These are phyloP conservation scores for Isabelozyma gotoi DNA, from an alignment of 805 yeast species.

Conservation along the genomic window DNA sequence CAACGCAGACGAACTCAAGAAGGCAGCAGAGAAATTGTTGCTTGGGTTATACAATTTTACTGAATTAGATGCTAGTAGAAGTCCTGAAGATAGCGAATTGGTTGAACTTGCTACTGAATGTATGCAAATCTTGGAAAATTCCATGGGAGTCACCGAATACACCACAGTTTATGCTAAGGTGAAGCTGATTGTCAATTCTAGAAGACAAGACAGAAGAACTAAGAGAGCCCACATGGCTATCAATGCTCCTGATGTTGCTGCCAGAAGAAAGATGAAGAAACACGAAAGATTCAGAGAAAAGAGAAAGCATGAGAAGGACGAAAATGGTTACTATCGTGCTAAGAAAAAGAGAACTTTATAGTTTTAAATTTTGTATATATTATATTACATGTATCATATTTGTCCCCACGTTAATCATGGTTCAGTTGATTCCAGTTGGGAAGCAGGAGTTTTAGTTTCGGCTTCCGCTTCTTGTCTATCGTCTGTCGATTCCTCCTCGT, in stretches of 20 bases:
- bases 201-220: conserved; percentile 75
- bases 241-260: conserved; percentile 78
- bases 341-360: conserved; percentile 46
- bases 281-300: conserved; percentile 76
- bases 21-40: conserved; percentile 49
- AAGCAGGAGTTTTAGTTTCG: background rate
- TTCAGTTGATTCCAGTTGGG: background rate
- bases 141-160: conserved; percentile 71
- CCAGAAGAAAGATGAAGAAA: conserved; percentile 71
- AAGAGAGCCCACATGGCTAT: conserved; percentile 75
- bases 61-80: conserved; percentile 40
- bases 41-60: conserved; percentile 52
- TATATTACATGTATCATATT: background rate
- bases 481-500: background rate
- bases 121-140: conserved; percentile 60
- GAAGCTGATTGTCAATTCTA: conserved; percentile 53
- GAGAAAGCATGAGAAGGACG: conserved; percentile 73
- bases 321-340: conserved; percentile 68
- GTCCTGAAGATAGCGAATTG: conserved; percentile 53
- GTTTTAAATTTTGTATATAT: background rate
- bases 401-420: too few species aligned
- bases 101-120: conserved; percentile 61
- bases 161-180: conserved; percentile 61
- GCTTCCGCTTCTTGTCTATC: background rate
- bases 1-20: conserved; percentile 36